These are phyloP conservation scores for Casaregolazyma suthepensis DNA, from an alignment of 1,139 yeast genomes.

Conservation along the genomic window DNA sequence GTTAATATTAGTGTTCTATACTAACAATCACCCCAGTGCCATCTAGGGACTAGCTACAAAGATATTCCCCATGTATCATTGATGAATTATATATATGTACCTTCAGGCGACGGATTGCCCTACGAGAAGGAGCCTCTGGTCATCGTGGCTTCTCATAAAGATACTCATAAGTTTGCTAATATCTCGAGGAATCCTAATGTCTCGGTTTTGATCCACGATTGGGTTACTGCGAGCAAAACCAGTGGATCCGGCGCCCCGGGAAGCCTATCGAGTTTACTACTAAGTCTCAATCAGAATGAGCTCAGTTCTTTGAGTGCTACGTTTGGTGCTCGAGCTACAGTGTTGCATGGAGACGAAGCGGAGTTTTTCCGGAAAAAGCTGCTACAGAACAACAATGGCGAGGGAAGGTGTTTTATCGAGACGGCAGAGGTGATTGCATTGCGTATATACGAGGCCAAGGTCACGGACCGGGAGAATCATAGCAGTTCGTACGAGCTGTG, in stretches of 20 bases:
- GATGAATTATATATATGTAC: slow-evolving; percentile 76
- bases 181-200: slow-evolving; percentile 64
- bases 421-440: slow-evolving; percentile 64
- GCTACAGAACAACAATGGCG: slow-evolving; percentile 46
- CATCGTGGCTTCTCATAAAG: slow-evolving; percentile 61
- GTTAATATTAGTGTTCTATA: no score
- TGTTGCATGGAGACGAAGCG: slow-evolving; percentile 44
- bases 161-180: slow-evolving; percentile 67
- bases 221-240: slow-evolving; percentile 57
- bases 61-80: slow-evolving; percentile 77
- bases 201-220: slow-evolving; percentile 77
- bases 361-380: slow-evolving; percentile 53
- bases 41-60: slow-evolving; percentile 66
- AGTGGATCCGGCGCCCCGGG: slow-evolving; percentile 30
- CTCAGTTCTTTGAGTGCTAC: slow-evolving; percentile 74
- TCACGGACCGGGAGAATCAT: slow-evolving; percentile 75
- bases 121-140: slow-evolving; percentile 43
- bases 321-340: slow-evolving; percentile 61
- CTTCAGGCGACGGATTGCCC: slow-evolving; percentile 31
- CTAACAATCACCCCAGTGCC: slow-evolving; percentile 55
- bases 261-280: slow-evolving; percentile 53
- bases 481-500: slow-evolving; percentile 29
- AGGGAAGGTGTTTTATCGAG: slow-evolving; percentile 63
- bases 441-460: slow-evolving; percentile 58
- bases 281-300: slow-evolving; percentile 69